phyloP scores from a whole-genome alignment of 2,329 filamentous ascomycete species.

The Cladosporium oxysporum region DNA sequence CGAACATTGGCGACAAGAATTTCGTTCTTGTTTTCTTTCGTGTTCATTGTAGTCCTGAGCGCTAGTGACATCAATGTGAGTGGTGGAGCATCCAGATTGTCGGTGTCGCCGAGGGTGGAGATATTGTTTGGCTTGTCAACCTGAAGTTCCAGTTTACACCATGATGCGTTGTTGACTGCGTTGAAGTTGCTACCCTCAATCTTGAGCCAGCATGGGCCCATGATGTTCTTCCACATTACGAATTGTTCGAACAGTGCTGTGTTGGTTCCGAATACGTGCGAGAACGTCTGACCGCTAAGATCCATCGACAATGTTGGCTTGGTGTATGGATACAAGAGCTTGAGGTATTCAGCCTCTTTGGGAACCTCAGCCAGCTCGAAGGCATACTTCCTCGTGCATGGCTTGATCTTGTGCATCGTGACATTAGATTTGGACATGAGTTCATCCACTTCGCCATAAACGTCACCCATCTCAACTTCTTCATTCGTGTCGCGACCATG shows the following conservation, averaged over 20 bases:
- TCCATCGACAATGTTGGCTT: conserved; percentile 74
- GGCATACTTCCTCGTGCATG: conserved; percentile 86
- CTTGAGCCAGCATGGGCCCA: conserved; percentile 97
- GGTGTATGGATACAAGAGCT: conserved; percentile 92
- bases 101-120: conserved; percentile 70
- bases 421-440: conserved; percentile 88
- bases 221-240: conserved; percentile 97
- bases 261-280: conserved; percentile 89
- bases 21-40: conserved; percentile 93
- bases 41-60: conserved; percentile 83
- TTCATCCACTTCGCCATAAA: conserved; percentile 84
- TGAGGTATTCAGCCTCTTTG: conserved; percentile 86
- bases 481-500: conserved; percentile 71
- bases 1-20: conserved; percentile 88
- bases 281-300: conserved; percentile 81
- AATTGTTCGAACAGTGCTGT: conserved; percentile 97
- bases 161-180: conserved; percentile 85
- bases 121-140: conserved; percentile 78
- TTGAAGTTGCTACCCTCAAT: conserved; percentile 84
- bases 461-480: conserved; percentile 80
- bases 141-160: conserved; percentile 92
- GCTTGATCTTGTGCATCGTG: conserved; percentile 89
- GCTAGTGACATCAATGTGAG: conserved; percentile 95
- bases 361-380: conserved; percentile 89
- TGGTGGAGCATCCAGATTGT: conserved; percentile 79